phyloP scores from a whole-genome alignment of 352 stramenopile species.

The Phytophthora rubi region DNA sequence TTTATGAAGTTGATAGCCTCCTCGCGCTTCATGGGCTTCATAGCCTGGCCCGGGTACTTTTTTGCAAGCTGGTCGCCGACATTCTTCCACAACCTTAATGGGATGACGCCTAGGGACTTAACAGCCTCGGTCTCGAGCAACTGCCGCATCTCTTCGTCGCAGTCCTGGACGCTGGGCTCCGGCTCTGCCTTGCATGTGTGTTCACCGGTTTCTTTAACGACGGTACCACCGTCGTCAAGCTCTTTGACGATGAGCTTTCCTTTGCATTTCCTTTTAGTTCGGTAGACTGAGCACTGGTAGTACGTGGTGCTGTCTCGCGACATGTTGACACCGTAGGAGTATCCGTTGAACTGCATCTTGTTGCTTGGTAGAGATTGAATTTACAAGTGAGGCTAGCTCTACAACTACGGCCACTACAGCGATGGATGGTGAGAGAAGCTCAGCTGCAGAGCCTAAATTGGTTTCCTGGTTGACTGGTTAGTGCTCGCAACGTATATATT shows the following conservation, averaged over 20 bases:
- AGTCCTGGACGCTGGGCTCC: not conserved
- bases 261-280: not conserved
- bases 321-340: too few relatives aligned
- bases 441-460: too few relatives aligned
- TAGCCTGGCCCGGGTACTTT: constrained; percentile 3
- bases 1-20: constrained; percentile 9
- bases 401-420: too few relatives aligned
- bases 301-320: too few relatives aligned
- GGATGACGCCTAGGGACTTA: not conserved
- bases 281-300: not conserved
- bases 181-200: not conserved
- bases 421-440: too few relatives aligned
- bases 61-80: not conserved
- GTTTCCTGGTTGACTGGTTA: too few relatives aligned
- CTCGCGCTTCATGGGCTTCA: not conserved
- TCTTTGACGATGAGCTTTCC: not conserved
- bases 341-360: too few relatives aligned
- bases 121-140: not conserved
- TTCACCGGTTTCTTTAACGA: not conserved
- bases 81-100: not conserved
- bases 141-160: not conserved
- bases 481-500: too few relatives aligned
- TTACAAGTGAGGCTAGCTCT: too few relatives aligned
- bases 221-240: not conserved
- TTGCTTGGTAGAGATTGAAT: too few relatives aligned